Conservation (phyloP, 352 stramenopile species). For the Globisporangium barbulae region DNA sequence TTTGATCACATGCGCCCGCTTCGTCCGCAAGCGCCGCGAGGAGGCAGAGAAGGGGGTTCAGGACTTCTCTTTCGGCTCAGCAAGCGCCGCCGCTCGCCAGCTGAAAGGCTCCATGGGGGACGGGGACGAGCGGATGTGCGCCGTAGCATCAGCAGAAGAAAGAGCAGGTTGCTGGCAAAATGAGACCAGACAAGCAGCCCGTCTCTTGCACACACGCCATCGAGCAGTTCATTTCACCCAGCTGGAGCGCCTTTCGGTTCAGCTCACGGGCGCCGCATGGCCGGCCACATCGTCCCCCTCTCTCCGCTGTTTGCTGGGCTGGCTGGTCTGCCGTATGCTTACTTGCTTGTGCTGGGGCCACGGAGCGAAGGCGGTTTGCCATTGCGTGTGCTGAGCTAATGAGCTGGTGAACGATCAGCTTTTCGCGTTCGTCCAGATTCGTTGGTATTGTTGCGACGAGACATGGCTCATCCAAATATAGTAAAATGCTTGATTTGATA, state of each 20-base stretch:
- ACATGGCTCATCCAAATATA: not conserved
- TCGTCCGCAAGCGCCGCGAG: not conserved
- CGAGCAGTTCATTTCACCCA: constrained; percentile 7
- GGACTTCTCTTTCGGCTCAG: constrained; percentile 14
- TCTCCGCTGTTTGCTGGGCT: not conserved
- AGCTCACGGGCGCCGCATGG: not conserved
- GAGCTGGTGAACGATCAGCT: too few relatives aligned
- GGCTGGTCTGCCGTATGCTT: too few relatives aligned
- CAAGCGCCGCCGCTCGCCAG: not conserved
- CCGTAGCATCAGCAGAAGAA: not conserved
- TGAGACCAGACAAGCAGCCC: constrained; percentile 9
- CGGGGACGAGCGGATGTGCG: not conserved
- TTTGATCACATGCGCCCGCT: not conserved
- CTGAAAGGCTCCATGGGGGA: not conserved
- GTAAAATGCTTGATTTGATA: not conserved
- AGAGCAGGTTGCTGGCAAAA: constrained; percentile 5
- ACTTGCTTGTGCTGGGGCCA: not conserved
- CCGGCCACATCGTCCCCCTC: constrained; percentile 1
- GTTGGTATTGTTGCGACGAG: too few relatives aligned
- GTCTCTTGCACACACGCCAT: constrained; percentile 7
- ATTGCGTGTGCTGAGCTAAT: too few relatives aligned
- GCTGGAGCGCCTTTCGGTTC: constrained; percentile 13
- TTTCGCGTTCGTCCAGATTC: too few relatives aligned
- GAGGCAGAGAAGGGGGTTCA: constrained; percentile 19
- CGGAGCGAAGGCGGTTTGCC: too few relatives aligned